These are phyloP conservation scores for Dovyalis caffra DNA, from an alignment of 345 rosid species.

Conservation along the genomic window DNA sequence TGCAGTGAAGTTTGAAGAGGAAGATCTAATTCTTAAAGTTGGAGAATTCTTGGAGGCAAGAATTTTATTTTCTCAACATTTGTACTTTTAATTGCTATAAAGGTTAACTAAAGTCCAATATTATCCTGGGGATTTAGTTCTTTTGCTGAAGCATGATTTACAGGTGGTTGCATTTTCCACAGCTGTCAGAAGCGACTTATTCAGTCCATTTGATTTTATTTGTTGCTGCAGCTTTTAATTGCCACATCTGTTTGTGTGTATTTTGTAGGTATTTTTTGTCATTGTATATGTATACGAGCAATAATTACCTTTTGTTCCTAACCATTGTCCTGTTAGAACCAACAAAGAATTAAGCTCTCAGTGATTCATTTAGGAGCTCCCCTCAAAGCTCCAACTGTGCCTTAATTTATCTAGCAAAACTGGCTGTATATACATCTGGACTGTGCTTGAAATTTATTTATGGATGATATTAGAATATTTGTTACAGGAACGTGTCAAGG, in stretches of 20 bases:
- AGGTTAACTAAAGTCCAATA: neutral
- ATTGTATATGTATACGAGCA: no score
- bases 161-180: neutral
- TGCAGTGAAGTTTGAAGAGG: constrained; percentile 58
- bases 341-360: no score
- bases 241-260: neutral
- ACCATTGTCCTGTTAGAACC: no score
- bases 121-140: neutral
- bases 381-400: no score
- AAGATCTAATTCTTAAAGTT: constrained; percentile 81
- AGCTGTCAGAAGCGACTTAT: neutral
- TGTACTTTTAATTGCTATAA: neutral
- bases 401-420: no score
- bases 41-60: constrained; percentile 95
- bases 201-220: neutral
- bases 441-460: constrained; percentile 3
- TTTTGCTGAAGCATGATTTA: neutral
- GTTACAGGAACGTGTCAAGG: constrained; percentile 81
- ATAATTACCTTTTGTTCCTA: no score
- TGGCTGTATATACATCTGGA: neutral
- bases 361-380: no score
- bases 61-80: constrained; percentile 1
- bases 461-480: neutral
- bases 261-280: neutral
- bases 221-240: neutral